phyloP scores from a whole-genome alignment of 371 early-diverging fungal species.

The Circinella minor region DNA sequence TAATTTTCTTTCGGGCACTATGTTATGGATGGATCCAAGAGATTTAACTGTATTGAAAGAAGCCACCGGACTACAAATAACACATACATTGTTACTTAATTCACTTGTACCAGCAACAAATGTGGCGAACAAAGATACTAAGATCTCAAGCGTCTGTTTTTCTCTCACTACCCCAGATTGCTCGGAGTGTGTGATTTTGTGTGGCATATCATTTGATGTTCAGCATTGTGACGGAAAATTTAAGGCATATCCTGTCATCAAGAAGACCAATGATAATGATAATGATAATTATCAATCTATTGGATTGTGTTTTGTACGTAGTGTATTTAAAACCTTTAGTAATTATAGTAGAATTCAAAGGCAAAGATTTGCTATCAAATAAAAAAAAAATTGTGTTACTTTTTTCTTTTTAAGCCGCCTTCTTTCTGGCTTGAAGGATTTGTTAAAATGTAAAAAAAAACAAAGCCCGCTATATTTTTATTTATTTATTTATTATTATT shows the following conservation, averaged over 20 bases:
- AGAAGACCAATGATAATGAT: not conserved
- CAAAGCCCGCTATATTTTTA: not conserved
- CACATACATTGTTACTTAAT: not conserved
- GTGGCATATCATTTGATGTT: not conserved
- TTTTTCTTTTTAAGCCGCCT: too few relatives aligned
- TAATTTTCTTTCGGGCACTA: not conserved
- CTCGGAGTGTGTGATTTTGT: not conserved
- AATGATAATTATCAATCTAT: not conserved
- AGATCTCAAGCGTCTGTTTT: not conserved
- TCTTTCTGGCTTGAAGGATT: too few relatives aligned
- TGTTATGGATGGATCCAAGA: not conserved
- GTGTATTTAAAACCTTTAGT: not conserved
- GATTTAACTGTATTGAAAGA: not conserved
- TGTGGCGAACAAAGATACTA: not conserved
- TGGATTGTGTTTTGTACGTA: slow-evolving; percentile 3
- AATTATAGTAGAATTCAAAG: not conserved
- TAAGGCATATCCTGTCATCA: not conserved
- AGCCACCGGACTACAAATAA: not conserved
- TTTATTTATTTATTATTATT: too few relatives aligned
- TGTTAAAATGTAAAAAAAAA: not conserved
- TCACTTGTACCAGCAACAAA: not conserved
- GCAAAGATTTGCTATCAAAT: not conserved
- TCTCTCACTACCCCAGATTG: not conserved
- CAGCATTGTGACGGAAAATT: not conserved
- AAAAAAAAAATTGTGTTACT: not conserved